phyloP scores from a whole-genome alignment of 352 stramenopile genomes.

The Globisporangium emineosum region DNA sequence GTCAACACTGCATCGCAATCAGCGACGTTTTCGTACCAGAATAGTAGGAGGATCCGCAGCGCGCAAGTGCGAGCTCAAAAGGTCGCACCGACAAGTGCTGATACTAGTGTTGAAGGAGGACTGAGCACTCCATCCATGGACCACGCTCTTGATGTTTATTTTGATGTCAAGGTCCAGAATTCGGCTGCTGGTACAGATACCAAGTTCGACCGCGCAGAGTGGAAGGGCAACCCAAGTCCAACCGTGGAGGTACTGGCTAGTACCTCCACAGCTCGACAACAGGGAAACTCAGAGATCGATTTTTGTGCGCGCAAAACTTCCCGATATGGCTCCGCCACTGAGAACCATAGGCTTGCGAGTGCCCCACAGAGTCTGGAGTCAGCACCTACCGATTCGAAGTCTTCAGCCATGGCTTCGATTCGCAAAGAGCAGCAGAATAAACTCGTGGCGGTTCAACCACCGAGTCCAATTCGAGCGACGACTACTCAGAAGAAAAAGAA shows the following conservation, averaged over 20 bases:
- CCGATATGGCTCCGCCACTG: neutral
- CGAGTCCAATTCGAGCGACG: neutral
- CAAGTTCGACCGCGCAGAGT: neutral
- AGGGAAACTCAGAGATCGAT: neutral
- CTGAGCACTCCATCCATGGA: neutral
- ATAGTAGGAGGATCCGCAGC: constrained; percentile 7
- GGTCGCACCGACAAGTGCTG: neutral
- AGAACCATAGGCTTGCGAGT: neutral
- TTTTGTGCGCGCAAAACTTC: neutral
- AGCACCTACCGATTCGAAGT: neutral
- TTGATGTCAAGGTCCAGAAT: neutral
- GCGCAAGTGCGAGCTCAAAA: neutral
- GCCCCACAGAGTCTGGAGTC: neutral
- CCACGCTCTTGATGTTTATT: neutral
- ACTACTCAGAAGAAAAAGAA: constrained; percentile 4
- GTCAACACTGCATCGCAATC: constrained; percentile 9
- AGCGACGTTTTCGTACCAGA: constrained; percentile 12
- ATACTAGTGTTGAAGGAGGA: neutral
- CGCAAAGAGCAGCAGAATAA: neutral
- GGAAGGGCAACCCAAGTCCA: neutral
- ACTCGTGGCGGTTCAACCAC: neutral
- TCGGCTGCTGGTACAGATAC: neutral
- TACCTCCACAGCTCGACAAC: neutral
- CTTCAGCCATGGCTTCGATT: neutral
- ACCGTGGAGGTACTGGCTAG: neutral